Evolutionary conservation across 148 eudicot genomes (phyloP).

Genomic region (Vaccinium darrowii): DNA sequence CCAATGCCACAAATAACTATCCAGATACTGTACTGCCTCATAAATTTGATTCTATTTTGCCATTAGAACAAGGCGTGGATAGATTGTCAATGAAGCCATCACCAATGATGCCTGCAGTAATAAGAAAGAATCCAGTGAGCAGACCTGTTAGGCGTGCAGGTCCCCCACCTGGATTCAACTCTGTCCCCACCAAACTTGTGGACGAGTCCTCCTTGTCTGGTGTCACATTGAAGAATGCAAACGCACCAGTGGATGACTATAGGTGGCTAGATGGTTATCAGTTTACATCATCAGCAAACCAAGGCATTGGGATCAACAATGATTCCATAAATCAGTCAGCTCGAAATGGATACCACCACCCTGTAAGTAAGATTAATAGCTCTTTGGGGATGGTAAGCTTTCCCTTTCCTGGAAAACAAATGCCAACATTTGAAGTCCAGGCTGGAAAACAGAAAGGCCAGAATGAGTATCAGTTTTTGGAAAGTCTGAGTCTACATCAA

Average conservation of each 20-base stretch:
- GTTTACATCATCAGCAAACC: slow-evolving; percentile 41
- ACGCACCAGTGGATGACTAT: slow-evolving; percentile 67
- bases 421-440: slow-evolving; percentile 43
- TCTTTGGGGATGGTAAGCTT: slow-evolving; percentile 51
- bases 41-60: slow-evolving; percentile 36
- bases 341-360: slow-evolving; percentile 22
- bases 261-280: slow-evolving; percentile 96
- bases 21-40: slow-evolving; percentile 37
- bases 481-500: slow-evolving; percentile 36
- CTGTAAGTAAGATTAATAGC: slow-evolving; percentile 45
- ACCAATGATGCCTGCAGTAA: slow-evolving; percentile 34
- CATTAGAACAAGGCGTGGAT: slow-evolving; percentile 36
- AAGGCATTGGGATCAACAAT: slow-evolving; percentile 39
- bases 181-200: slow-evolving; percentile 42
- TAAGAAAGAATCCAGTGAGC: slow-evolving; percentile 74
- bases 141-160: slow-evolving; percentile 81
- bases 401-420: slow-evolving; percentile 97
- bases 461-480: slow-evolving; percentile 56
- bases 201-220: slow-evolving; percentile 34
- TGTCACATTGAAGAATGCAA: slow-evolving; percentile 37
- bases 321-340: slow-evolving; percentile 36
- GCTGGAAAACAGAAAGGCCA: slow-evolving; percentile 42
- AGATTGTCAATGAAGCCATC: slow-evolving; percentile 30
- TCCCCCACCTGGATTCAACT: slow-evolving; percentile 90
- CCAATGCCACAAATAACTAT: slow-evolving; percentile 28